Evolutionary conservation across 805 yeast genomes (phyloP).

Genomic region (Kazachstania viticola): DNA sequence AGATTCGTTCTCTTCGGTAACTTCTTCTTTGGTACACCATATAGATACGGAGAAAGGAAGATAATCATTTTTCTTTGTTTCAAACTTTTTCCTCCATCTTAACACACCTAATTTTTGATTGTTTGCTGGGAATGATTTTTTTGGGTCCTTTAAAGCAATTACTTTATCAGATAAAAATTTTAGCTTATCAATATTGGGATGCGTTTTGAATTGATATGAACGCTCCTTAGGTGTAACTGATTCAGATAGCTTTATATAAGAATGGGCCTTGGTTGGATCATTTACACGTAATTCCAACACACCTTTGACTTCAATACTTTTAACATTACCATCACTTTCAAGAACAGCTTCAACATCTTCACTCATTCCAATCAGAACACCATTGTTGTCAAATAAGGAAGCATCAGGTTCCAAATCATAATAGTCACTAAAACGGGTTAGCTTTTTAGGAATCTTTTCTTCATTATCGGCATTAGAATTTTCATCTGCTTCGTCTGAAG

Average conservation of each 20-base stretch:
- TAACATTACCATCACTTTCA: conserved; percentile 69
- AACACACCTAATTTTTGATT: conserved; percentile 85
- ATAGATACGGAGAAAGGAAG: too few relatives aligned
- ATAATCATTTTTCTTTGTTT: too few relatives aligned
- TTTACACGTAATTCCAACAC: conserved; percentile 81
- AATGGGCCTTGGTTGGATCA: conserved; percentile 55
- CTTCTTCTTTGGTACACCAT: too few relatives aligned
- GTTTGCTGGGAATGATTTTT: conserved; percentile 80
- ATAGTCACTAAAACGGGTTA: background rate
- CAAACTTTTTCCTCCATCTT: conserved; percentile 76
- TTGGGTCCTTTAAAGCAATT: conserved; percentile 65
- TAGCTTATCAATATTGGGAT: conserved; percentile 85
- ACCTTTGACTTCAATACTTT: conserved; percentile 74
- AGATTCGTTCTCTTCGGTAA: too few relatives aligned
- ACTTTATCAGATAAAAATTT: conserved; percentile 45
- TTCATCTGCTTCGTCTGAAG: background rate
- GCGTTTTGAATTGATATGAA: conserved; percentile 70
- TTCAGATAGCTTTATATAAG: conserved; percentile 48
- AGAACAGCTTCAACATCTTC: conserved; percentile 73
- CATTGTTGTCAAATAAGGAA: conserved; percentile 43
- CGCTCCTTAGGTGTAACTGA: conserved; percentile 35
- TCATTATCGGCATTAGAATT: background rate
- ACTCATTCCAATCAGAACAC: conserved; percentile 64
- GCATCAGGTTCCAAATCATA: conserved; percentile 13
- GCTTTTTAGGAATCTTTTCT: background rate